Conservation (phyloP, 805 yeast genomes). For the Ogataea allantospora region DNA sequence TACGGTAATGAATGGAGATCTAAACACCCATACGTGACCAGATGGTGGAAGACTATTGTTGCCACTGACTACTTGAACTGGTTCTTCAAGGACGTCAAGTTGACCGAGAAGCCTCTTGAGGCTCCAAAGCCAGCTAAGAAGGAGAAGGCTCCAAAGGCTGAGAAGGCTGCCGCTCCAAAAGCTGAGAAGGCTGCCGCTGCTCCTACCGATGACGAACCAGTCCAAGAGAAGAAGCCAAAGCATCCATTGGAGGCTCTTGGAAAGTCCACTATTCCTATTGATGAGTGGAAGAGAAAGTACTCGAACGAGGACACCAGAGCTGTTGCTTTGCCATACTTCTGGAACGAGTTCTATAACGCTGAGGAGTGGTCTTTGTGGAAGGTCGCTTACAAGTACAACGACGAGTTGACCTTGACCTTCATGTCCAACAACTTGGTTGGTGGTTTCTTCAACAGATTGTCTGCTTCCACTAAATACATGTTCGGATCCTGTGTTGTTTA, state of each 20-base stretch:
- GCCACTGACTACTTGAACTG: conserved; percentile 47
- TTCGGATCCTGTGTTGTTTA: conserved; percentile 92
- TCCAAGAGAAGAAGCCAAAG: conserved; percentile 71
- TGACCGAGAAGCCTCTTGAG: conserved; percentile 66
- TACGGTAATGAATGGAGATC: conserved; percentile 53
- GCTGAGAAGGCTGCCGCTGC: conserved; percentile 28
- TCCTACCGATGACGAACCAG: conserved; percentile 39
- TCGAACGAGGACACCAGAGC: conserved; percentile 97
- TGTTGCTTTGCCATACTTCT: conserved; percentile 95
- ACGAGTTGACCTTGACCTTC: conserved; percentile 93
- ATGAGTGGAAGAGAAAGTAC: conserved; percentile 95
- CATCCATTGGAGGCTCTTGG: conserved; percentile 91
- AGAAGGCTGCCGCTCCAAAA: conserved; percentile 38
- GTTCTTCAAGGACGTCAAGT: conserved; percentile 50
- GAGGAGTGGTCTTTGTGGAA: conserved; percentile 93
- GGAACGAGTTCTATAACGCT: conserved; percentile 85
- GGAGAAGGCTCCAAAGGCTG: conserved; percentile 55
- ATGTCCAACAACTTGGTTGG: conserved; percentile 98
- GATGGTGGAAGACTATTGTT: conserved; percentile 51
- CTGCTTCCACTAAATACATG: conserved; percentile 89
- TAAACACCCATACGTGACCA: conserved; percentile 46
- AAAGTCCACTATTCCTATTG: conserved; percentile 63
- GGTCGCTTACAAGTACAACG: conserved; percentile 96
- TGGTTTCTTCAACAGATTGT: conserved; percentile 95
- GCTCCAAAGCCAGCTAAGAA: conserved; percentile 66